A percentile compares a stretch with the other conserved stretches of the same genome.
These are phyloP conservation scores for Claviceps sp. DNA, from an alignment of 2,329 filamentous ascomycete species.

Conservation along the genomic window DNA sequence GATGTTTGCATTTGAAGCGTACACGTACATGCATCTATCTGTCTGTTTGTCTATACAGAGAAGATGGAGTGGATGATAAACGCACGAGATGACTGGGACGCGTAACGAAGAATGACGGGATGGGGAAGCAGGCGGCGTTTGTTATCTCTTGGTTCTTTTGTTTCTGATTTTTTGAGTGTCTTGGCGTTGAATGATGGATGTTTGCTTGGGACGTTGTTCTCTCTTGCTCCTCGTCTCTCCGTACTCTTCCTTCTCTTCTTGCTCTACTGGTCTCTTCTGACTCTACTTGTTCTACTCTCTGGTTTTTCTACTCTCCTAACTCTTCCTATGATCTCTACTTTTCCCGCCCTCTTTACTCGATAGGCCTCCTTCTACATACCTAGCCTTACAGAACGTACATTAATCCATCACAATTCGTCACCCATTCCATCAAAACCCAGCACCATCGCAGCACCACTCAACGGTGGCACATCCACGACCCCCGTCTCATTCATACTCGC, in stretches of 20 bases:
- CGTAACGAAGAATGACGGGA: neutral
- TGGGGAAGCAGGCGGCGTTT: neutral
- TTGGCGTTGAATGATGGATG: neutral
- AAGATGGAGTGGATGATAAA: neutral
- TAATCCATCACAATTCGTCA: no score
- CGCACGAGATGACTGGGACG: neutral
- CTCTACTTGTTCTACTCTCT: neutral
- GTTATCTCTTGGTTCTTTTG: neutral
- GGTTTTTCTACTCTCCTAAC: no score
- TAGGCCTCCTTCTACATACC: no score
- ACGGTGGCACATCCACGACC: constrained; percentile 27
- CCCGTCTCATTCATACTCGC: constrained; percentile 31
- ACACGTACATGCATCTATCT: neutral
- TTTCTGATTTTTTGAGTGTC: neutral
- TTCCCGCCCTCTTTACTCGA: no score
- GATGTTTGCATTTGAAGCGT: neutral
- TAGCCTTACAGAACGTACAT: no score
- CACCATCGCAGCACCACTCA: neutral
- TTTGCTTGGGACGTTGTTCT: neutral
- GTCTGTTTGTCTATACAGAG: no score
- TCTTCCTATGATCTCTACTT: no score
- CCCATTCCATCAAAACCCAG: no score
- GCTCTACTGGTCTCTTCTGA: neutral
- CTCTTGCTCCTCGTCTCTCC: neutral
- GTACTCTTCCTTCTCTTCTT: neutral